A percentile compares a stretch with the other conserved stretches of the same genome.
Evolutionary conservation across 108 stramenopile genomes (phyloP).

Genomic region (Skeletonema potamos): DNA sequence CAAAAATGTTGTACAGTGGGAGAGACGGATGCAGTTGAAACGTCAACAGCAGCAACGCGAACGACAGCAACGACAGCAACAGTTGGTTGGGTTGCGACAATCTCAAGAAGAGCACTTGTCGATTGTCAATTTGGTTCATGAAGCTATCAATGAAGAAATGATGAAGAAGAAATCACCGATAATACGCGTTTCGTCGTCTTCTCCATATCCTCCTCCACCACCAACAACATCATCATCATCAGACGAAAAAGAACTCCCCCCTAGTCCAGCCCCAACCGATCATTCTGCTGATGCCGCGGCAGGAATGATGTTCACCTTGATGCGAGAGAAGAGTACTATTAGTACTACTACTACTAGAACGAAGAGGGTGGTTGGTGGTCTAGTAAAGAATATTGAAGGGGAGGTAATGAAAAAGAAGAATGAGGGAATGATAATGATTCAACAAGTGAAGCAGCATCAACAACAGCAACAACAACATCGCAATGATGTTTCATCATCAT

Average conservation of each 20-base stretch:
- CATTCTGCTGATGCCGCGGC: slow-evolving; percentile 37
- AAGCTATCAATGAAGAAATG: neutral
- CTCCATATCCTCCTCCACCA: neutral
- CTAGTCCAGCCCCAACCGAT: slow-evolving; percentile 21
- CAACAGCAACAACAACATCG: no score
- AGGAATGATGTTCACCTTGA: neutral
- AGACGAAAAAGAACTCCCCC: neutral
- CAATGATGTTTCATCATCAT: no score
- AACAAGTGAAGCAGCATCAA: no score
- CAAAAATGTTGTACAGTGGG: neutral
- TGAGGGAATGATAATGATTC: no score
- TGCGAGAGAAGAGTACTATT: neutral
- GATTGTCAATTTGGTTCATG: slow-evolving; percentile 11
- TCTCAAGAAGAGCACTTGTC: no score
- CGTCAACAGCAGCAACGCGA: neutral
- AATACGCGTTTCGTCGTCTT: neutral
- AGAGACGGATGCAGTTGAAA: neutral
- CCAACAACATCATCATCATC: neutral
- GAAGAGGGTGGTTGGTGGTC: neutral
- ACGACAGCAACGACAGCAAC: neutral
- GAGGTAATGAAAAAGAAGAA: neutral
- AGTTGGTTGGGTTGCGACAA: neutral
- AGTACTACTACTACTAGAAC: neutral
- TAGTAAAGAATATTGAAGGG: neutral
- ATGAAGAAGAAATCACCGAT: slow-evolving; percentile 12